Evolutionary conservation across 305 asterid genomes (phyloP).

Genomic region (Solanum hybrid): DNA sequence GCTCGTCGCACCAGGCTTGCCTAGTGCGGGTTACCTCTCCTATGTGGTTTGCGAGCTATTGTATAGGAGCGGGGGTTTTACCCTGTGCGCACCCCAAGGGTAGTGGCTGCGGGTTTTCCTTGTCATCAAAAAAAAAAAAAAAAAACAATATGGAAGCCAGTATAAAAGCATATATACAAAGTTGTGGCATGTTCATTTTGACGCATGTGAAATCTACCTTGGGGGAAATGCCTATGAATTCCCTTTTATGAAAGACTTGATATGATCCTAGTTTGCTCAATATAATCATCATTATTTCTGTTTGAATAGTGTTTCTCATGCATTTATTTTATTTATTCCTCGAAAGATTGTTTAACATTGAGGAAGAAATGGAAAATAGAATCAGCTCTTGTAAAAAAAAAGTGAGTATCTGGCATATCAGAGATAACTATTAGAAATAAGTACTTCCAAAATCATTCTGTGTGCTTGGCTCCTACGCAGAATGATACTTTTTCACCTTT

Average conservation of each 20-base stretch:
- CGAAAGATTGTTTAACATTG: neutral
- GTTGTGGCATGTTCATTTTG: neutral
- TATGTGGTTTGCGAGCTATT: no score
- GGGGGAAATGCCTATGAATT: neutral
- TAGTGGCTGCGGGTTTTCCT: no score
- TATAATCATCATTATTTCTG: neutral
- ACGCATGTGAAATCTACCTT: neutral
- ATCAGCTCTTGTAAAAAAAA: neutral
- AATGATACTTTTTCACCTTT: neutral
- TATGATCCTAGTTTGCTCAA: neutral
- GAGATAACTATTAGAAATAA: neutral
- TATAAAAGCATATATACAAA: neutral
- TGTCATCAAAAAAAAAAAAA: no score
- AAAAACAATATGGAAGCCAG: neutral
- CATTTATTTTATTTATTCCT: neutral
- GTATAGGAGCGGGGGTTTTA: no score
- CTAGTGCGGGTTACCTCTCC: no score
- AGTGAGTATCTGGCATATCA: neutral
- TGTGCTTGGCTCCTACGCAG: neutral
- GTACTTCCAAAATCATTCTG: neutral
- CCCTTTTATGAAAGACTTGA: neutral
- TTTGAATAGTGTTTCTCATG: neutral
- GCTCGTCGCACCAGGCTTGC: no score
- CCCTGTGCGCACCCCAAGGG: no score
- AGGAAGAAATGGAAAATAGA: neutral